These are phyloP conservation scores for Dispira simplex DNA, from an alignment of 192 early-diverging fungal species.

Conservation along the genomic window DNA sequence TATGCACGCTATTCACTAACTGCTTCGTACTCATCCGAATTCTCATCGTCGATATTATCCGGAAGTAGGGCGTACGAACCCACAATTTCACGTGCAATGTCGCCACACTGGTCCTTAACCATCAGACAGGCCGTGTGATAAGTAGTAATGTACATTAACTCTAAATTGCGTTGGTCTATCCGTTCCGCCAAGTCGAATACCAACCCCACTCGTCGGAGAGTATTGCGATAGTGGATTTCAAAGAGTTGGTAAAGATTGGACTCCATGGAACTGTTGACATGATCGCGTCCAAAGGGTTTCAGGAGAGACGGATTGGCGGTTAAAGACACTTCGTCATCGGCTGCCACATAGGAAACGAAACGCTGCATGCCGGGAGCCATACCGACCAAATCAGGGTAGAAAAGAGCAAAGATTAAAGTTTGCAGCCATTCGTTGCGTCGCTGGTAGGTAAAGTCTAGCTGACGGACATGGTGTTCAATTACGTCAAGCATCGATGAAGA, in stretches of 20 bases:
- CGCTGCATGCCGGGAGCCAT: background rate
- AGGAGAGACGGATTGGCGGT: background rate
- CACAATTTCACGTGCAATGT: background rate
- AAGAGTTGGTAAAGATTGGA: background rate
- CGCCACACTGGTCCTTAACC: background rate
- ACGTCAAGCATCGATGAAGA: background rate
- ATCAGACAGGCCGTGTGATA: constrained; percentile 5
- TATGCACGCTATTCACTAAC: too few species aligned
- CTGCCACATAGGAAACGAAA: background rate
- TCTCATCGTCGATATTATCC: background rate
- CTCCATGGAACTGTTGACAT: background rate
- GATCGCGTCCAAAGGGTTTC: background rate
- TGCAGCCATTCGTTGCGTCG: background rate
- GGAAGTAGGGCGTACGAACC: background rate
- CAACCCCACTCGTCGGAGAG: background rate
- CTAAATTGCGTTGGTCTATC: background rate
- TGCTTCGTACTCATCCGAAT: background rate
- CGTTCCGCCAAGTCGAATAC: background rate
- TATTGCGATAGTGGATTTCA: constrained; percentile 5
- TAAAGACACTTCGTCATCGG: background rate
- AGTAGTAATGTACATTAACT: constrained; percentile 3
- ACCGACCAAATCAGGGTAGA: background rate
- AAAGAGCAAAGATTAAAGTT: background rate
- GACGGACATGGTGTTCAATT: background rate
- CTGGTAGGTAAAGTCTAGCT: background rate